These are phyloP conservation scores for Arabis alpina DNA, from an alignment of 345 rosid genomes.

Conservation along the genomic window DNA sequence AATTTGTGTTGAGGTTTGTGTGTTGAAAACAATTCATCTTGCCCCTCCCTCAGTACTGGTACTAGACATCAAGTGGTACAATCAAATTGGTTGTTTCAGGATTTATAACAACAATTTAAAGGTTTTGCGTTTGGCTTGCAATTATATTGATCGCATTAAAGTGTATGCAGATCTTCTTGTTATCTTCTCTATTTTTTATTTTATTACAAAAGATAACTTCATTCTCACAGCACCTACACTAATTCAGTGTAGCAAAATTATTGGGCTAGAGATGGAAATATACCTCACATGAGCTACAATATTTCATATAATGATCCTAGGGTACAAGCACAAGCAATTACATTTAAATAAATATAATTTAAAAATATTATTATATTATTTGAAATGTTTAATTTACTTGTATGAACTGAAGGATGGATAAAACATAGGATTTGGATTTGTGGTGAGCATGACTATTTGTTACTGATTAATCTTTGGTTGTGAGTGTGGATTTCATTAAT, in stretches of 20 bases:
- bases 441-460: not conserved
- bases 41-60: conserved; percentile 16
- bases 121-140: conserved; percentile 8
- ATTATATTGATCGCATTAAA: not conserved
- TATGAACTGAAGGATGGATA: conserved; percentile 12
- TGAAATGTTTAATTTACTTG: not conserved
- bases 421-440: not conserved
- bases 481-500: conserved; percentile 22
- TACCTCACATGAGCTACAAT: too few relatives aligned
- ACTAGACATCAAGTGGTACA: not conserved
- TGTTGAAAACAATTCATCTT: conserved; percentile 9
- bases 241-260: not conserved
- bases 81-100: not conserved
- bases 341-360: too few relatives aligned
- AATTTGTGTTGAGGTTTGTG: not conserved
- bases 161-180: conserved; percentile 2
- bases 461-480: not conserved
- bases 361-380: not conserved
- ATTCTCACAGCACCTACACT: not conserved
- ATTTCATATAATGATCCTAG: too few relatives aligned
- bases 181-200: not conserved
- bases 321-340: too few relatives aligned
- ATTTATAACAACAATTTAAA: conserved; percentile 23
- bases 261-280: not conserved
- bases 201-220: not conserved